Evolutionary conservation across 2,329 filamentous ascomycete genomes (phyloP), one percentile per base, ranked within the genome.

Genomic region (Sporothrix luriei): DNA sequence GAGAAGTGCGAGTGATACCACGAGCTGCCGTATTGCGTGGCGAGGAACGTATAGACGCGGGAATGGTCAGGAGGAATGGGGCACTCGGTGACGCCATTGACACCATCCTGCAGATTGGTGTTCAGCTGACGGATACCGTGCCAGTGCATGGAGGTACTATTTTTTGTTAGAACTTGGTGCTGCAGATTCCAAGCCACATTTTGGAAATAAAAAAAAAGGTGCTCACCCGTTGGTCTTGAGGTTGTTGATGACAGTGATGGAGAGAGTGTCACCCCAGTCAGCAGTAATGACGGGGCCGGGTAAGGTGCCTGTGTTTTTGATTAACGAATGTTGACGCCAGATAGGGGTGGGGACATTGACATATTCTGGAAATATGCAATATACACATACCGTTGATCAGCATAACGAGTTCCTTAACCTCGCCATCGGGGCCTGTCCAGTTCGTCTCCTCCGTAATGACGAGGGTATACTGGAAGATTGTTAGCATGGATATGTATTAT

Each of bases 1-100:
- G 80, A 78, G 72, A 83, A 82, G 74, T 85, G 84, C 38, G 80
- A 82, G 74, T 86, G 84, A 72, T 84, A 84, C 78, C 78, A 79
- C 14, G 75, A 74, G 4, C 77, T 78, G 6, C 79, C 79, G 70
- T 80, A 80, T 72, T 81, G 79, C 4, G 74, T 75, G 19, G 76
- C 77, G 48, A 73, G 75, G 72, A 79, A 81, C 1, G 74, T 74
- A 73, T 81, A 81, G 0, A 76, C 78, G 38, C 76, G 75, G 7
- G 75, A 77, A 19, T 80, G 74, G 29, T 82, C 82, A 0, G 84
- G 83, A 16, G 84, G 78, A 68, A 87, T 84, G 2, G 86, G 85
- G 74, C 86, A 88, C 74, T 88, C 84, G 0, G 77, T 79, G 21
- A 78, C 72, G 38, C 76, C 77, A 38, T 76, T 76, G 29, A 78